Evolutionary conservation across 2,329 filamentous ascomycete genomes (phyloP).

Genomic region (Colletotrichum sp.): DNA sequence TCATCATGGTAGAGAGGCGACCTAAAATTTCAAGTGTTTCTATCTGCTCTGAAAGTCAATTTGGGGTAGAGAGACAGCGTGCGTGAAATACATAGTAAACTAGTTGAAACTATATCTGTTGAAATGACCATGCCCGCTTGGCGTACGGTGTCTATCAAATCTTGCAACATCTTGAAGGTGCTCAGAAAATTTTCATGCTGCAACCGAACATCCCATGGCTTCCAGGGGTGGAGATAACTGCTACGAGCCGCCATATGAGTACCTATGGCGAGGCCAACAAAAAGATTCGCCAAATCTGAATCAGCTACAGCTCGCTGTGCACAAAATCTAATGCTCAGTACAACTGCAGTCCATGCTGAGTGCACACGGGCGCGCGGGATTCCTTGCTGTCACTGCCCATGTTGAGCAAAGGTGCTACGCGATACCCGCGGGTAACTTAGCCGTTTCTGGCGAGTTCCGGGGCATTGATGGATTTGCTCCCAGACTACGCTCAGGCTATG

Average conservation of each 20-base stretch:
- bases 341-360: background rate
- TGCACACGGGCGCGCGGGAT: background rate
- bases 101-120: too few species aligned
- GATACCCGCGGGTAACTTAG: background rate
- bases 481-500: background rate
- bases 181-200: background rate
- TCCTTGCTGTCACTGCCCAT: background rate
- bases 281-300: background rate
- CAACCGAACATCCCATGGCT: too few species aligned
- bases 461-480: background rate
- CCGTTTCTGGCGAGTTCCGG: background rate
- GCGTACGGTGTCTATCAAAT: too few species aligned
- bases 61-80: too few species aligned
- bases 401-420: background rate
- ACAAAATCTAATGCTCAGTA: accelerated
- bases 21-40: accelerated
- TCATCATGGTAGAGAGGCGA: background rate
- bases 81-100: too few species aligned
- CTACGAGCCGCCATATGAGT: background rate
- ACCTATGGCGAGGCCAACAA: background rate
- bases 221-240: too few species aligned
- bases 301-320: background rate
- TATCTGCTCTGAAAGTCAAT: background rate
- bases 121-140: too few species aligned
- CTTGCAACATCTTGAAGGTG: background rate